Evolutionary conservation across 371 early-diverging fungal species (phyloP).

Genomic region (Mucor ambiguus): DNA sequence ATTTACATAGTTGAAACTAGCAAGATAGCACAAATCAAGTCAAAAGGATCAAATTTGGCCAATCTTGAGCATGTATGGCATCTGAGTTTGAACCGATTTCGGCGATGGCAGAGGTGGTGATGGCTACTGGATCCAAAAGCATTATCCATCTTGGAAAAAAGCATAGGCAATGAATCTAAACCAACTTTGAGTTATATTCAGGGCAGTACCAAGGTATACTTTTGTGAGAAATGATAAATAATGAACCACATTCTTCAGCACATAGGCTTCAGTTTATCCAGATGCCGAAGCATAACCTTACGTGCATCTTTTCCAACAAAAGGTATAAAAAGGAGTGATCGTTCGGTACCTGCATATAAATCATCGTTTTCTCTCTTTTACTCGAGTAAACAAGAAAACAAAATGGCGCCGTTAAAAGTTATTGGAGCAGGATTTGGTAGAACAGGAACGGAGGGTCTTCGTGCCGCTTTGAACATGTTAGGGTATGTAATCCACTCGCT

Average conservation of each 20-base stretch:
- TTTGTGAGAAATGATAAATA: not conserved
- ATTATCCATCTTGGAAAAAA: not conserved
- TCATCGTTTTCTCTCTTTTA: not conserved
- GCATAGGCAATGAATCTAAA: not conserved
- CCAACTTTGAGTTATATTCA: not conserved
- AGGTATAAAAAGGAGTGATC: not conserved
- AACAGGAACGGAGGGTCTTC: conserved; percentile 40
- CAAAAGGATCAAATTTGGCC: too few species aligned
- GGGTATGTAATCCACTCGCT: conserved; percentile 24
- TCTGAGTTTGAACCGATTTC: too few species aligned
- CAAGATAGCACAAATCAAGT: not conserved
- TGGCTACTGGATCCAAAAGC: not conserved
- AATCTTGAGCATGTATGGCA: too few species aligned
- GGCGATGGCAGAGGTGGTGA: too few species aligned
- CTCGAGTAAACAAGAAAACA: not conserved
- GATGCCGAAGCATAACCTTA: not conserved
- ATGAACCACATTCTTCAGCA: not conserved
- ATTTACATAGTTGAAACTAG: not conserved
- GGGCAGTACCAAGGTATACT: not conserved
- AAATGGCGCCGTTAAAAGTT: conserved; percentile 33
- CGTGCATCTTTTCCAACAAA: not conserved
- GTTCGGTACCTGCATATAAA: not conserved
- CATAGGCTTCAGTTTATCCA: not conserved
- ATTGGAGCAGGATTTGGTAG: conserved; percentile 45
- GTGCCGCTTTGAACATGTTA: conserved; percentile 30